Evolutionary conservation across 176 grass and related monocot genomes (phyloP), one percentile per base, ranked within the genome.

Genomic region (Stipa capillata): DNA sequence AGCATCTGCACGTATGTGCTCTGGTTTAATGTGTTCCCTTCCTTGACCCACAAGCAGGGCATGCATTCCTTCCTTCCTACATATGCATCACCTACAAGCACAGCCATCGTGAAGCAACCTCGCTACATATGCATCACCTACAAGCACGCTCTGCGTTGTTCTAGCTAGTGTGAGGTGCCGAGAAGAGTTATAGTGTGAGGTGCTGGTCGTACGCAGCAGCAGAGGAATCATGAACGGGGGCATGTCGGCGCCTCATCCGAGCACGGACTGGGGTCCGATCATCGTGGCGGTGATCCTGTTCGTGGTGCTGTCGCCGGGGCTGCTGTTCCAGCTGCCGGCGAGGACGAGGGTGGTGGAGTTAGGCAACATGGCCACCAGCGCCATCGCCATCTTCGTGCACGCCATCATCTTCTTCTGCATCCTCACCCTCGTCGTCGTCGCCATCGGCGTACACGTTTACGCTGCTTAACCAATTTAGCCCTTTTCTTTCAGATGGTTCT

Each of bases 261-360:
- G 76, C 77, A 97, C 93, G 10, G 93, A 97, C 84, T 97, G 93
- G 93, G 93, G 90, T 0, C 87, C 93, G 31, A 86, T 97, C 78
- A 92, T 97, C 56, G 93, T 97, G 53, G 85, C 90, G 40, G 90
- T 97, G 90, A 84, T 97, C 75, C 86, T 97, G 24, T 97, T 97
- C 85, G 89, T 97, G 72, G 20, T 93, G 52, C 82, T 93, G 0
- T 97, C 90, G 14, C 93, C 93, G 31, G 93, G 93, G 14, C 90
- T 97, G 48, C 85, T 97, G 15, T 90, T 97, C 78, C 93, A 97
- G 63, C 82, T 97, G 44, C 93, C 90, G 1, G 83, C 90, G 34
- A 84, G 86, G 85, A 66, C 80, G 25, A 37, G 90, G 69, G 88
- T 90, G 82, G 52, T 97, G 37, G 93, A 93, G 84, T 90, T 97